Evolutionary conservation across 2,329 filamentous ascomycete genomes (phyloP), one percentile per base, ranked within the genome.

Genomic region (Neoscytalidium dimidiatum): DNA sequence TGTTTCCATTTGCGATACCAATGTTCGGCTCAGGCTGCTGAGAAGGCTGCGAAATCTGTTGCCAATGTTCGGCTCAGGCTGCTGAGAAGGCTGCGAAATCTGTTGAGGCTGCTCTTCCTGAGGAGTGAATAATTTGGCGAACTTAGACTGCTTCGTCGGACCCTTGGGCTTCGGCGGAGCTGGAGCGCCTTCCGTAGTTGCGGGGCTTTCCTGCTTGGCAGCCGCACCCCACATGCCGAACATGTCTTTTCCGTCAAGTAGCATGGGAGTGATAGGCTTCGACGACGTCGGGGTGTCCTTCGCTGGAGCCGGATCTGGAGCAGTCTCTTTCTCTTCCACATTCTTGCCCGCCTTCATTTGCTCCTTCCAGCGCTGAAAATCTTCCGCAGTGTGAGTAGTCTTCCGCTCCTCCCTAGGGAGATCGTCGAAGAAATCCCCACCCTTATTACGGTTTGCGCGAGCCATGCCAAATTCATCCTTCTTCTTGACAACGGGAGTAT

Each of bases 311-410:
- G 78, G 71, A 64, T 79, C 78, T 66, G 71, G 35, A 67, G 71
- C 70, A 14, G 71, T 67, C 52, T 81, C 79, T 67, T 79, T 82
- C 71, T 82, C 83, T 65, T 83, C 79, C 57, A 77, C 77, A 9
- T 71, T 68, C 4, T 79, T 86, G 67, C 86, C 85, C 43, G 88
- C 88, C 77, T 91, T 94, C 92, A 96, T 96, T 68, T 85, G 86
- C 71, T 96, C 92, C 84, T 97, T 97, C 88, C 94, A 97, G 70
- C 92, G 92, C 79, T 96, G 90, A 77, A 97, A 96, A 69, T 97
- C 94, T 73, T 96, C 93, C 72, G 92, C 90, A 0, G 93, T 97
- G 71, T 92, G n/a, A n/a, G n/a, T 91, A 71, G 90, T 87, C 38
- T 85, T 81, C 71, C 90, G 87, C 60, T 92, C 90, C 66, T 90